Base-by-base conservation (phyloP, 306 rosid species). In the Luffa acutangula region DNA sequence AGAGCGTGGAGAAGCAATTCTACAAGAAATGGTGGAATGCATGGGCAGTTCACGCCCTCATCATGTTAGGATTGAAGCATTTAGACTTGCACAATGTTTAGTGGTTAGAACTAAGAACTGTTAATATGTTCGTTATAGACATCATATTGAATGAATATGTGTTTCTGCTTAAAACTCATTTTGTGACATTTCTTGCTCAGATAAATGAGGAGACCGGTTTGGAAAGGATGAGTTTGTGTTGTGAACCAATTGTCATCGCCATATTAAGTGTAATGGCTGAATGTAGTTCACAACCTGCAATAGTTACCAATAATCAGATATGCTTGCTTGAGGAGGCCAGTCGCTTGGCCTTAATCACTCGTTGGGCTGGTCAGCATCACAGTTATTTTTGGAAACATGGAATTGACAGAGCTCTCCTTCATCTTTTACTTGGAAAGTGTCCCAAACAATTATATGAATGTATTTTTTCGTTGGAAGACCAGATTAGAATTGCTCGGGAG, bases 281-380 rank as follows among this genome's bases (percentile, higher is more conserved):
- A 79, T 76, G 80, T 74, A 45, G 81, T 6, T 48, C 34, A 7
- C 81, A 81, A 71, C 85, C 90, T 80, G 81, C 81, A 85, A 89
- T 83, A 76, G 63, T 52, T 54, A 85, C 80, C 53, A 85, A 58
- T 66, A 80, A 84, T 75, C 86, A 86, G 80, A 82, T 85, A 46
- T 86, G 89, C 79, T 80, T 91, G 75, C 83, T 88, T 56, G 77
- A 18, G 79, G 94, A 89, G 92, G 95, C 97, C 65, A 88, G 95
- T 83, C 86, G 84, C 52, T 85, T 94, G 89, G 97, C 90, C 84
- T 86, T 87, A 59, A 84, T 91, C 49, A 89, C 93, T 63, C 89
- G 91, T 78, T 94, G 97, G 97, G 85, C 84, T 17, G 97, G 98
- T 31, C 60, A 84, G 78, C 98, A 94, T 89, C 98, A 94, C 81